Evolutionary conservation across 768 basidiomycete genomes (phyloP).

Genomic region (Lepiota subincarnata): DNA sequence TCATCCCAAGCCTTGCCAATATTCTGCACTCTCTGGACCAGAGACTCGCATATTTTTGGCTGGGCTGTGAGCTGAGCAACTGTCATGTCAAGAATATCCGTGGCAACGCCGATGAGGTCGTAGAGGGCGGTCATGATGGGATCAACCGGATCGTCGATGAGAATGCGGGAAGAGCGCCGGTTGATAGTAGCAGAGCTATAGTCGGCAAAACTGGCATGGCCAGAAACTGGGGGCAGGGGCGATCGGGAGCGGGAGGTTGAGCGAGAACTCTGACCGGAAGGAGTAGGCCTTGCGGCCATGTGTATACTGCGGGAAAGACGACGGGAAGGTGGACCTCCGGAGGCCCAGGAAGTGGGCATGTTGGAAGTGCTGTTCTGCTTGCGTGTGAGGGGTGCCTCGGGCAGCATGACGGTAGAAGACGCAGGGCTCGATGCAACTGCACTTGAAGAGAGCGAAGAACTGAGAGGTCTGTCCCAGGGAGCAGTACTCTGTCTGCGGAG

Average conservation of each 20-base stretch:
- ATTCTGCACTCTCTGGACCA: constrained; percentile 86
- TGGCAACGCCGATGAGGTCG: constrained; percentile 88
- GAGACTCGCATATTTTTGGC: constrained; percentile 78
- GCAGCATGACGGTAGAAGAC: constrained; percentile 54
- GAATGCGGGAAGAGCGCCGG: constrained; percentile 76
- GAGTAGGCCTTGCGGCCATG: constrained; percentile 60
- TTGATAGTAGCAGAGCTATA: constrained; percentile 48
- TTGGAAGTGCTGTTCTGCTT: constrained; percentile 46
- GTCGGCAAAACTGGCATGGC: constrained; percentile 64
- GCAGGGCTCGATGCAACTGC: constrained; percentile 56
- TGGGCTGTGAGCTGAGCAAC: constrained; percentile 80
- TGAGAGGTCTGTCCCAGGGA: constrained; percentile 63
- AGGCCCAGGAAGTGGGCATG: constrained; percentile 51
- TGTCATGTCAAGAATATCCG: constrained; percentile 90
- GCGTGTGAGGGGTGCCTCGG: constrained; percentile 62
- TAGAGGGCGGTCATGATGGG: constrained; percentile 89
- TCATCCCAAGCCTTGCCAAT: constrained; percentile 97
- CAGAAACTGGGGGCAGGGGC: constrained; percentile 71
- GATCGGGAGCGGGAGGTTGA: constrained; percentile 95
- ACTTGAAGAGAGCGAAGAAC: constrained; percentile 52
- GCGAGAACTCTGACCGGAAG: constrained; percentile 81
- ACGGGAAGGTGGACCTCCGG: constrained; percentile 59
- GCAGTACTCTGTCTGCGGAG: constrained; percentile 61
- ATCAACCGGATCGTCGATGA: constrained; percentile 82
- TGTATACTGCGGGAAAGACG: constrained; percentile 85